These are phyloP conservation scores for Chaetomium globosum DNA, from an alignment of 2,329 filamentous ascomycete species.

Conservation along the genomic window DNA sequence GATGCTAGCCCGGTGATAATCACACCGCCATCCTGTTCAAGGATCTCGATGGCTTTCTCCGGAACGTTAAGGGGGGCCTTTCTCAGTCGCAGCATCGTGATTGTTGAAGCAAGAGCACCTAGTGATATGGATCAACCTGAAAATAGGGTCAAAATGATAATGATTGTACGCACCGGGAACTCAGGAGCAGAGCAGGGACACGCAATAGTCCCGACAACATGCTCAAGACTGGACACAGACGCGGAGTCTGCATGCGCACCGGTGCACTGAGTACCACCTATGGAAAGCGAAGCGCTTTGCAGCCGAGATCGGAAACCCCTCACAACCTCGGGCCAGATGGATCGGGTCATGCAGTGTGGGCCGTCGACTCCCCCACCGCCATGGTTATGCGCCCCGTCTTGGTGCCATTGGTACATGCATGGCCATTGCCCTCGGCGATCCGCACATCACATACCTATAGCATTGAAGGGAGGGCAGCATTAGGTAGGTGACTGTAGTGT, in stretches of 20 bases:
- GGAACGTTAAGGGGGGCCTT: conserved; percentile 4
- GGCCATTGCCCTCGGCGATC: conserved; percentile 3
- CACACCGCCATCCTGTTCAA: conserved; percentile 7
- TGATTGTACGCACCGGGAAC: conserved; percentile 1
- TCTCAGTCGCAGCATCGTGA: conserved; percentile 5
- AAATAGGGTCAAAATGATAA: conserved; percentile 5
- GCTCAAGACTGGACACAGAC: conserved; percentile 6
- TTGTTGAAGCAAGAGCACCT: not conserved
- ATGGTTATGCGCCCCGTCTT: not conserved
- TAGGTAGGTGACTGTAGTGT: not conserved
- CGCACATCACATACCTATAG: not conserved
- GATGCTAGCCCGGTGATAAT: conserved; percentile 10
- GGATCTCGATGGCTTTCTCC: conserved; percentile 7
- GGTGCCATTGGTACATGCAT: conserved; percentile 7
- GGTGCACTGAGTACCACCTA: conserved; percentile 9
- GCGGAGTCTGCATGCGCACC: conserved; percentile 2
- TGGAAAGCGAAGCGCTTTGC: not conserved
- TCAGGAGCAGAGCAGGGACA: conserved; percentile 4
- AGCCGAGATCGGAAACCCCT: conserved; percentile 8
- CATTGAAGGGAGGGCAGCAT: too few species aligned
- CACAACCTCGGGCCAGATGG: not conserved
- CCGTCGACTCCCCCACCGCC: conserved; percentile 1
- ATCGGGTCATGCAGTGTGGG: conserved; percentile 5
- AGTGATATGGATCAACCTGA: conserved; percentile 1
- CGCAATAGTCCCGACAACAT: not conserved